Base-by-base conservation (phyloP, 805 yeast genomes). In the Wilhelminamyces savonicus region DNA sequence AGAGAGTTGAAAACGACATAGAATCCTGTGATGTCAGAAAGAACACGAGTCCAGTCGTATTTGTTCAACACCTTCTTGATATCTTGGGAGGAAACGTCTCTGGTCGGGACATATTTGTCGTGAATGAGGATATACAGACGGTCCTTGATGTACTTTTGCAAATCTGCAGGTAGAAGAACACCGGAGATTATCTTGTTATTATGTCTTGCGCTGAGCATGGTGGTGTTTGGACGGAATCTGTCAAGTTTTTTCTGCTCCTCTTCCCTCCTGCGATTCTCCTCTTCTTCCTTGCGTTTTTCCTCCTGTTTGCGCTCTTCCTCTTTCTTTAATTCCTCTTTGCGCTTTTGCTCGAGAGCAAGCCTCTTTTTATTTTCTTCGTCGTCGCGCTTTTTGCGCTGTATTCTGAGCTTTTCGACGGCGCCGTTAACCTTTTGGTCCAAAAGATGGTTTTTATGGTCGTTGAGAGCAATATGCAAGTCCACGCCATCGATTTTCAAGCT, bases 1-100 rank as follows among this genome's bases (percentile, higher is more conserved):
- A 68, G 52, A 12, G 70, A 64, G 41, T 76, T 76, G 54, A 86
- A 86, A 1, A 83, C 77, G 22, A 85, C 62, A 43, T 71, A 85
- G 41, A 80, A 79, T 0, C 95, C 95, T 1, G 68, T 51, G 26
- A 52, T 53, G 39, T 82, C 88, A 4, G 75, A 66, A 28, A 81
- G 48, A 3, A 85, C 74, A 31, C 82, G 62, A 0, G 76, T 71
- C 78, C 86, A 81, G 31, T 71, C 73, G 46, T 80, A 80, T 27
- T 66, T 70, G 23, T 67, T 67, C 19, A 85, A 57, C 18, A 66
- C 62, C 16, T 70, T 64, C 43, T 82, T 77, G 31, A 86, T 59
- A 45, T 80, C 85, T 30, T 64, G 66, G 3, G 76, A 59, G 11
- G 66, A 58, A 1, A 77, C 63, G 30, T 63, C 59, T 30, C 60